Percentiles rank a stretch among this genome's conserved stretches.
These are phyloP conservation scores for Citrus maxima DNA, from an alignment of 345 rosid genomes.

Conservation along the genomic window DNA sequence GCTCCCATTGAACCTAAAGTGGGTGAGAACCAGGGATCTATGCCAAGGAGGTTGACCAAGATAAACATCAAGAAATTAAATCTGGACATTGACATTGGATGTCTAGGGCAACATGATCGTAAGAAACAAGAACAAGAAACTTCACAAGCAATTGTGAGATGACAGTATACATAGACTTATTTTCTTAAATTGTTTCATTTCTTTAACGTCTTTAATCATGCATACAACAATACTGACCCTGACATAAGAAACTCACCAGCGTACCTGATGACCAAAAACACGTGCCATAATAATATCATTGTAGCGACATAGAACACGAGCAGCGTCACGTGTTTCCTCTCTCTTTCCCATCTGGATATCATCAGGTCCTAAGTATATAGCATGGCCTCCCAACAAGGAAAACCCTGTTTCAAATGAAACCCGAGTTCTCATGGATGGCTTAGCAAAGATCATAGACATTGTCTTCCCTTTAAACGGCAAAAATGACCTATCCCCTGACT, in stretches of 20 bases:
- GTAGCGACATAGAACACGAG: slow-evolving; percentile 85
- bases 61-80: background rate
- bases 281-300: slow-evolving; percentile 96
- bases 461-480: slow-evolving; percentile 87
- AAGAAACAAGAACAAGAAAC: background rate
- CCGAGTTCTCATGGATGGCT: slow-evolving; percentile 96
- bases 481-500: slow-evolving; percentile 80
- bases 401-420: slow-evolving; percentile 97
- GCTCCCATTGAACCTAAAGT: background rate
- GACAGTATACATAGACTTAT: background rate
- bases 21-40: background rate
- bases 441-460: slow-evolving; percentile 94
- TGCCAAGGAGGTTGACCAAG: background rate
- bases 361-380: slow-evolving; percentile 79
- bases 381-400: slow-evolving; percentile 95
- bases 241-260: slow-evolving; percentile 63
- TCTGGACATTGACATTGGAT: background rate
- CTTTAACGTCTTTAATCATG: background rate
- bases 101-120: background rate
- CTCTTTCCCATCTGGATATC: slow-evolving; percentile 98
- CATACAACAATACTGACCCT: background rate
- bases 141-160: background rate
- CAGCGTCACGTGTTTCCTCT: slow-evolving; percentile 93
- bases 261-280: slow-evolving; percentile 96
- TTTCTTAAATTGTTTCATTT: background rate